Conservation (phyloP, 139 green algal species). For the Closterium sp. region DNA sequence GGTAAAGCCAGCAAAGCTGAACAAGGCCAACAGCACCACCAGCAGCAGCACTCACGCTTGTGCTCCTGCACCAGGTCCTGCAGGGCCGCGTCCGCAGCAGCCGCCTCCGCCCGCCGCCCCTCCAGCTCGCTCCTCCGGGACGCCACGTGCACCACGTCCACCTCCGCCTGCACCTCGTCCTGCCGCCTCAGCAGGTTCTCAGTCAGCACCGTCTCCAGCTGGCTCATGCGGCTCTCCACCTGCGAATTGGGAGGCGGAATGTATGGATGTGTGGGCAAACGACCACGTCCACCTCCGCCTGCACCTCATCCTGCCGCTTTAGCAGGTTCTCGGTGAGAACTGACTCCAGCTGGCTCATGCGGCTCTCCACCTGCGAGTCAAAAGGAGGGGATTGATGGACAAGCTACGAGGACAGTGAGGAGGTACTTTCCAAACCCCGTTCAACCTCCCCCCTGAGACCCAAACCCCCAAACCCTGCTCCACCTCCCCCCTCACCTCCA, state of each 20-base stretch:
- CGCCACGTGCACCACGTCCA: neutral
- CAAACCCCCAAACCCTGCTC: no score
- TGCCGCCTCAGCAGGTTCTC: conserved; percentile 61
- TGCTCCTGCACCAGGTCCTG: neutral
- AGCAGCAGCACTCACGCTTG: neutral
- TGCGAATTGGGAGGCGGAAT: neutral
- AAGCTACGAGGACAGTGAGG: neutral
- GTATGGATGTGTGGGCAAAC: no score
- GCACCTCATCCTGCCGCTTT: conserved; percentile 59
- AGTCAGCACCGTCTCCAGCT: conserved; percentile 54
- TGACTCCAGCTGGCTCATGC: conserved; percentile 32
- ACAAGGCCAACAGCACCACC: no score
- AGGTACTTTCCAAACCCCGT: no score
- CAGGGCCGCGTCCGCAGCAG: neutral
- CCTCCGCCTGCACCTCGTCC: conserved; percentile 56
- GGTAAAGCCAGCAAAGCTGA: no score
- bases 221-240: neutral
- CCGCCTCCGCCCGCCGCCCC: neutral
- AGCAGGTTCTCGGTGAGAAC: conserved; percentile 62
- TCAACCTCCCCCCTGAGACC: neutral
- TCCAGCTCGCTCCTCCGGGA: neutral
- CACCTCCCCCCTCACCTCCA: neutral
- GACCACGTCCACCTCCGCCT: neutral
- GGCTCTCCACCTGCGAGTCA: neutral
- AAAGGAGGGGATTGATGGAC: neutral